phyloP scores from a whole-genome alignment of 768 basidiomycete species.

The Phlebiopsis gigantea region DNA sequence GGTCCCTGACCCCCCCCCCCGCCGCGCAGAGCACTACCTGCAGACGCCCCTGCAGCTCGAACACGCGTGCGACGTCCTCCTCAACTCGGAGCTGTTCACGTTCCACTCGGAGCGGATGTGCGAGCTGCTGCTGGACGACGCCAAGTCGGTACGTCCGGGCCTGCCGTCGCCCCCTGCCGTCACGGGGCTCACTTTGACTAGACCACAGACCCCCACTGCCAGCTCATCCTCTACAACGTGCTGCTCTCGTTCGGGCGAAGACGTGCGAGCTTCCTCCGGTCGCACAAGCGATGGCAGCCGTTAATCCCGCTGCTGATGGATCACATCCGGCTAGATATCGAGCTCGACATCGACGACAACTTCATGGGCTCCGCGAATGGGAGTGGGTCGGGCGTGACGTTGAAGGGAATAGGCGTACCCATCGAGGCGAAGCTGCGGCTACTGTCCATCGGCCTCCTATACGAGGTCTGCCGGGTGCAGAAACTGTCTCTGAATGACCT shows the following conservation, averaged over 20 bases:
- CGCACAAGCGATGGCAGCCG: constrained; percentile 78
- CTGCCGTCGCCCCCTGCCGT: neutral
- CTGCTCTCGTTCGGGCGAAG: constrained; percentile 74
- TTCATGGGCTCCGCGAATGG: constrained; percentile 42
- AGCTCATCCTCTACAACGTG: constrained; percentile 73
- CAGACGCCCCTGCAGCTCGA: constrained; percentile 80
- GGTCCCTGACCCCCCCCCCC: constrained; percentile 12
- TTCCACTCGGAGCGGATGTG: constrained; percentile 93
- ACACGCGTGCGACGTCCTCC: constrained; percentile 70
- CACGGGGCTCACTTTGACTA: constrained; percentile 23
- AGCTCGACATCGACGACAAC: constrained; percentile 63
- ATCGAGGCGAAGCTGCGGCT: constrained; percentile 81
- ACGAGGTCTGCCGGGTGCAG: constrained; percentile 91
- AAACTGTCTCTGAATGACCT: constrained; percentile 74
- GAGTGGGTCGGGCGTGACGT: constrained; percentile 33
- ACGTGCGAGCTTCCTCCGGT: constrained; percentile 64
- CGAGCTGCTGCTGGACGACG: constrained; percentile 68
- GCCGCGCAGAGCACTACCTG: constrained; percentile 68
- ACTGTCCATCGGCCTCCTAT: constrained; percentile 70
- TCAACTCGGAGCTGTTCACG: constrained; percentile 81
- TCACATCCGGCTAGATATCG: constrained; percentile 75
- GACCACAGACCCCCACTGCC: constrained; percentile 83
- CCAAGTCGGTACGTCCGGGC: constrained; percentile 46
- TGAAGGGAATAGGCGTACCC: constrained; percentile 42
- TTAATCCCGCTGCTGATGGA: constrained; percentile 83